These are phyloP conservation scores for Heliosperma pusillum DNA, from an alignment of 148 eudicot genomes.

Conservation along the genomic window DNA sequence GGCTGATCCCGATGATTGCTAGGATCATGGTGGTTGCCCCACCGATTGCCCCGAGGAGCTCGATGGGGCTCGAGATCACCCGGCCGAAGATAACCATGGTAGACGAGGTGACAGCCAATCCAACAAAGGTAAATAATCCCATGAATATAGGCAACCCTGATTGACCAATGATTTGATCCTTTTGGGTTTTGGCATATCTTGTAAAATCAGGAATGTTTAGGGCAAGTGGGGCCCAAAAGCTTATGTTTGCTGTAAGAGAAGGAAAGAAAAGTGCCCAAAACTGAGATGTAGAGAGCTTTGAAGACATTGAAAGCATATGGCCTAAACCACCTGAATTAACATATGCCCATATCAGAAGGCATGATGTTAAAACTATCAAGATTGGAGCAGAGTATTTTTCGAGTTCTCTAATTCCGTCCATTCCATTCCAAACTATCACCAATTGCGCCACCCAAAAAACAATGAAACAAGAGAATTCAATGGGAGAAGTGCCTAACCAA, in stretches of 20 bases:
- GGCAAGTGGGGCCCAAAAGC: constrained; percentile 90
- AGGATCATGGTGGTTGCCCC: constrained; percentile 56
- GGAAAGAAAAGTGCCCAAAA: constrained; percentile 90
- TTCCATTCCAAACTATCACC: constrained; percentile 71
- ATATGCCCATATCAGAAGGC: constrained; percentile 80
- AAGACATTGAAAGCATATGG: constrained; percentile 66
- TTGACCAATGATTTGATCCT: constrained; percentile 79
- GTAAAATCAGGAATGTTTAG: constrained; percentile 97
- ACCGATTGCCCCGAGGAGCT: constrained; percentile 71
- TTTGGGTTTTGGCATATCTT: constrained; percentile 67
- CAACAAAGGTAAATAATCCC: constrained; percentile 93
- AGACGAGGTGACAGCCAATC: constrained; percentile 85
- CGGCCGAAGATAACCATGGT: constrained; percentile 73
- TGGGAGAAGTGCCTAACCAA: constrained; percentile 81
- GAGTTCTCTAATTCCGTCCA: constrained; percentile 74
- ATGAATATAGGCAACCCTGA: constrained; percentile 76
- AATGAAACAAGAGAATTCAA: constrained; percentile 75
- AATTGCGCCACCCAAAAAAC: constrained; percentile 78
- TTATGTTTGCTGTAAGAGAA: constrained; percentile 85
- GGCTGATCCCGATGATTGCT: constrained; percentile 75
- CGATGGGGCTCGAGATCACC: constrained; percentile 73
- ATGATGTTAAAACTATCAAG: constrained; percentile 53
- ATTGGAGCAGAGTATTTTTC: constrained; percentile 93
- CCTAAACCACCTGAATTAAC: constrained; percentile 75
- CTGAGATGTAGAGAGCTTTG: constrained; percentile 47